Conservation (phyloP, 805 yeast genomes). For the Myxozyma neglecta region DNA sequence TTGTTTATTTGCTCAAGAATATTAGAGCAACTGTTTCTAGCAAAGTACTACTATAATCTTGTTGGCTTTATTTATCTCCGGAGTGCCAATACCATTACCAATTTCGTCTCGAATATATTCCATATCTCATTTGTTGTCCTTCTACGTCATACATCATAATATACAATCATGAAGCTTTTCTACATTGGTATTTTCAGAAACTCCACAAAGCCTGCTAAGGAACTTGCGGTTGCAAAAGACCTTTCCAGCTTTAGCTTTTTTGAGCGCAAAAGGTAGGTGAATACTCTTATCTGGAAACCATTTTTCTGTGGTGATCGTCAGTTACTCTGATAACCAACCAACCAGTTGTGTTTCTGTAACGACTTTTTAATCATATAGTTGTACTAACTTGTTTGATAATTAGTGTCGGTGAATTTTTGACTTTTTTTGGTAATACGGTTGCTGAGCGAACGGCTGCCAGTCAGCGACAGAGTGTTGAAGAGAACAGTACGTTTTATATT, state of each 20-base stretch:
- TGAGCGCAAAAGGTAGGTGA: slow-evolving; percentile 58
- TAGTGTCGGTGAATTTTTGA: slow-evolving; percentile 87
- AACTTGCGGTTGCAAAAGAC: slow-evolving; percentile 77
- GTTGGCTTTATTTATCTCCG: no score
- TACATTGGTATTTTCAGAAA: slow-evolving; percentile 84
- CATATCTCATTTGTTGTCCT: background rate
- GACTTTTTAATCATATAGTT: background rate
- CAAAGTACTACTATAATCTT: no score
- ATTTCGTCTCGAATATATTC: background rate
- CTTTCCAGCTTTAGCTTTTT: slow-evolving; percentile 84
- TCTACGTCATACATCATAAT: slow-evolving; percentile 1
- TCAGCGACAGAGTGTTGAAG: slow-evolving; percentile 92
- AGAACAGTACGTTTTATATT: slow-evolving; percentile 41
- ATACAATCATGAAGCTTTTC: slow-evolving; percentile 66
- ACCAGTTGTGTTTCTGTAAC: background rate
- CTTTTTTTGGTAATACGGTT: slow-evolving; percentile 88
- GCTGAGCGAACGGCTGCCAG: slow-evolving; percentile 84
- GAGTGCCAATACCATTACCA: no score
- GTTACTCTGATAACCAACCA: background rate
- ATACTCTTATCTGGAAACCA: background rate
- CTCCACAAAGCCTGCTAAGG: slow-evolving; percentile 54
- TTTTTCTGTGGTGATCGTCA: background rate
- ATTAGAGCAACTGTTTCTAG: no score
- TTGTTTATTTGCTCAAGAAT: no score
- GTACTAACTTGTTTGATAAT: slow-evolving; percentile 2